A percentile compares a stretch with the other conserved stretches of the same genome.
These are phyloP conservation scores for Carex myosuroides DNA, from an alignment of 176 grass and related monocot genomes.

Conservation along the genomic window DNA sequence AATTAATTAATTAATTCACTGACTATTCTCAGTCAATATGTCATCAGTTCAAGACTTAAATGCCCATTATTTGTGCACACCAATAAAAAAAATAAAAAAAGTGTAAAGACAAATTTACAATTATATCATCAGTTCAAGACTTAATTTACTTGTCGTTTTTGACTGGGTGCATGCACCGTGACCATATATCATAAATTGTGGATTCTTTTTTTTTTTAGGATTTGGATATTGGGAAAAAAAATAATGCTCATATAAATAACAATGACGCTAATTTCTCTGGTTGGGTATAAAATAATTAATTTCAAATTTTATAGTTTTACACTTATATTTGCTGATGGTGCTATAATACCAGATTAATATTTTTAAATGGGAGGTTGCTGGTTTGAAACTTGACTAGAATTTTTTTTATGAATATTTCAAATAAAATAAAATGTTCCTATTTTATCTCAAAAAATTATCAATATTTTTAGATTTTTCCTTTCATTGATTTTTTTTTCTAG, in stretches of 20 bases:
- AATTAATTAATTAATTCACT: not conserved
- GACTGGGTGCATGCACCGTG: not conserved
- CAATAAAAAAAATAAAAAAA: not conserved
- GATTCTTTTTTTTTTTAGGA: not conserved
- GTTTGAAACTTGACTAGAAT: too few species aligned
- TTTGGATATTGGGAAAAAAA: not conserved
- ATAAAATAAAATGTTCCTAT: too few species aligned
- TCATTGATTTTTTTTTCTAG: too few species aligned
- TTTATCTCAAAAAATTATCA: too few species aligned
- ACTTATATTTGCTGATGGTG: not conserved
- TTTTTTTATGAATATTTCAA: too few species aligned
- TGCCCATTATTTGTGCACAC: not conserved
- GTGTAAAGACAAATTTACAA: not conserved
- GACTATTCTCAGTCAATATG: not conserved
- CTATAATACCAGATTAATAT: not conserved
- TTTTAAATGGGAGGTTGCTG: not conserved
- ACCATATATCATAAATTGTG: not conserved
- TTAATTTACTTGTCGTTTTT: not conserved
- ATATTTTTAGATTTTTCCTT: too few species aligned
- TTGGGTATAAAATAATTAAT: not conserved
- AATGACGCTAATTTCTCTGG: too few species aligned
- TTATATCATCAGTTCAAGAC: too few species aligned
- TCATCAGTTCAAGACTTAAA: not conserved
- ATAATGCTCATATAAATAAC: not conserved
- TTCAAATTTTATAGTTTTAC: not conserved